Base-by-base conservation (phyloP, 2,329 filamentous ascomycete species). In the Macrophomina pseudophaseolina region DNA sequence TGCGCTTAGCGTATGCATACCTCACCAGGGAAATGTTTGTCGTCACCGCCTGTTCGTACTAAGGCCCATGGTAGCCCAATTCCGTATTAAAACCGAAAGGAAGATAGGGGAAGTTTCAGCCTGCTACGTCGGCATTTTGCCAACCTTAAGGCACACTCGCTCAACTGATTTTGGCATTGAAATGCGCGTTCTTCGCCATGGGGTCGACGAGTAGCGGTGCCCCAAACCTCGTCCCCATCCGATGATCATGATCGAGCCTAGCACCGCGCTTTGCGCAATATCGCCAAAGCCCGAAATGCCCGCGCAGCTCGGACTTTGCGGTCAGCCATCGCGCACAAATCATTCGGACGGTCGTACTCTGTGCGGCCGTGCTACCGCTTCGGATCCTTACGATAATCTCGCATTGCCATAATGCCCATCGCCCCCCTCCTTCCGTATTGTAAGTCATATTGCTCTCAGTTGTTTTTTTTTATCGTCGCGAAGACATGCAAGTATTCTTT, bases 91-190 rank as follows among this genome's bases (percentile, higher is more conserved):
- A 48, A 38, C 58, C 32, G 30, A 28, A 35, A 48, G 44, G 30
- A 35, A 62, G 46, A 62, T 49, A 62, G 58, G 56, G 56, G 58
- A 48, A 23, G 58, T 62, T 62, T 62, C 58, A 62, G 44, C 58
- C 44, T 62, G 58, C 58, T 49, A 49, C 46, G 28, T 44, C n/a
- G 8, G n/a, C 49, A 44, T 48, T 49, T 14, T 60, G 30, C 42
- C 32, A 38, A 18, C 28, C 54, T 16, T 32, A 16, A 44, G 53
- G 53, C 23, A 42, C 5, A 16, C 53, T 44, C 18, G 40, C 14
- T 46, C 14, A 4, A 28, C 23, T 33, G 54, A 46, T 59, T 18
- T 33, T 16, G 40, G 40, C 40, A 59, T 54, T 18, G 52, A 54
- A 23, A 12, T 35, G 32, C 12, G 32, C 16, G 52, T 2, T 33